Evolutionary conservation across 768 basidiomycete species (phyloP).

Genomic region (Suillus bovinus): DNA sequence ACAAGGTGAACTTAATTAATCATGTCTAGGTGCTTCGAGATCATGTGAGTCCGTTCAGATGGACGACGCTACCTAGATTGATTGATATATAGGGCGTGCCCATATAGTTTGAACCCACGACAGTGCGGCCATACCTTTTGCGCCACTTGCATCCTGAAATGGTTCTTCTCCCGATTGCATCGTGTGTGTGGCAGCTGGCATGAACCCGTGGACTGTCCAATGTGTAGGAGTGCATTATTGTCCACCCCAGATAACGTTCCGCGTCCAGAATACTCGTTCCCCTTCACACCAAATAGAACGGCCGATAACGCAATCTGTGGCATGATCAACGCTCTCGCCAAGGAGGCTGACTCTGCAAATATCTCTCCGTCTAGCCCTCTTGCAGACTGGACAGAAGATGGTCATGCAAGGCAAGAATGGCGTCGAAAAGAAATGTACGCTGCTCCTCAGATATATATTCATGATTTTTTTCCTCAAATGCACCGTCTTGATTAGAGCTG

Average conservation of each 20-base stretch:
- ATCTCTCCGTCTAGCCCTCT: slow-evolving; percentile 35
- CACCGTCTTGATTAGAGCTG: slow-evolving; percentile 40
- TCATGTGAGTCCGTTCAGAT: slow-evolving; percentile 39
- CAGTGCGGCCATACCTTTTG: slow-evolving; percentile 72
- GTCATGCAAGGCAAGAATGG: slow-evolving; percentile 56
- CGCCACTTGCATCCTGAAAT: slow-evolving; percentile 63
- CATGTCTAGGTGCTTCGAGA: slow-evolving; percentile 57
- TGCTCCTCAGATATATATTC: slow-evolving; percentile 24
- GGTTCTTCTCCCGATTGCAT: slow-evolving; percentile 70
- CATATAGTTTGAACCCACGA: slow-evolving; percentile 53
- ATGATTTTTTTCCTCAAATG: neutral
- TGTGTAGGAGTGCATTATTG: slow-evolving; percentile 57
- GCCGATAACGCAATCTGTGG: slow-evolving; percentile 52
- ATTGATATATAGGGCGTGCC: slow-evolving; percentile 43
- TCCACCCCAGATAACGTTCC: slow-evolving; percentile 54
- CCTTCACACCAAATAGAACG: slow-evolving; percentile 63
- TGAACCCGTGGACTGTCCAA: slow-evolving; percentile 64
- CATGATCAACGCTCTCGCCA: slow-evolving; percentile 51
- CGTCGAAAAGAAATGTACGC: slow-evolving; percentile 51
- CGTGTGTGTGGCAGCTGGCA: slow-evolving; percentile 67
- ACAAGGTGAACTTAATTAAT: slow-evolving; percentile 13
- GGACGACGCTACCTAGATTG: neutral
- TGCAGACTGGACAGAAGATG: slow-evolving; percentile 50
- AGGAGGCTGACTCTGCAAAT: slow-evolving; percentile 36
- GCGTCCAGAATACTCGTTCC: slow-evolving; percentile 51